These are phyloP conservation scores for Leccinum olivaceopallidum DNA, from an alignment of 768 basidiomycete genomes.

Conservation along the genomic window DNA sequence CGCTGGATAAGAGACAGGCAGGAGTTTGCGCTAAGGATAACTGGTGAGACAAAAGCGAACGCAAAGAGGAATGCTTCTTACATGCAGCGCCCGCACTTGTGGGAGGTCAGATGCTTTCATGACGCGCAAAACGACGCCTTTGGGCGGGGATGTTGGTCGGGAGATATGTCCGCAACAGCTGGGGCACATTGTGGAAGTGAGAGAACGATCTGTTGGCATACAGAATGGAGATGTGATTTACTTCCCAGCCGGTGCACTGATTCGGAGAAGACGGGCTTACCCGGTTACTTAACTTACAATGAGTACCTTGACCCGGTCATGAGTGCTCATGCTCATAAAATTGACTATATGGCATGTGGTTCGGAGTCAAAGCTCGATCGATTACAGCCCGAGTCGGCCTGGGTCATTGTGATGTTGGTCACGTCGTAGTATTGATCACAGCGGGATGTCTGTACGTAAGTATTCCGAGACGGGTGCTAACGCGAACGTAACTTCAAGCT, in stretches of 20 bases:
- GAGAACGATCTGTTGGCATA: background rate
- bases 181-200: constrained; percentile 11
- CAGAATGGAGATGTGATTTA: background rate
- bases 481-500: too few species aligned
- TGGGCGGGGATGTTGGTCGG: constrained; percentile 1
- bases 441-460: too few species aligned
- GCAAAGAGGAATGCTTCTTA: constrained; percentile 6
- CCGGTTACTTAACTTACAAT: background rate
- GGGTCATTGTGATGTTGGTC: too few species aligned
- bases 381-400: background rate
- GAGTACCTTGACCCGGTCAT: background rate
- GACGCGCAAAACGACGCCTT: constrained; percentile 20
- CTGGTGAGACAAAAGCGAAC: constrained; percentile 5
- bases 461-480: too few species aligned
- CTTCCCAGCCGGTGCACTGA: constrained; percentile 14
- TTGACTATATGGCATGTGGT: background rate
- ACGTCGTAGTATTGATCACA: too few species aligned
- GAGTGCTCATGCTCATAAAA: too few species aligned
- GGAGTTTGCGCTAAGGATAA: constrained; percentile 20
- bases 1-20: constrained; percentile 29
- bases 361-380: background rate
- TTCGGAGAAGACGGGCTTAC: constrained; percentile 14
- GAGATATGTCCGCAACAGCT: background rate
- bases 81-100: constrained; percentile 29
- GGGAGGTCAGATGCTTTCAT: constrained; percentile 33